Percentiles rank a stretch among this genome's conserved stretches.
Evolutionary conservation across 2,329 filamentous ascomycete species (phyloP).

Genomic region (Nemania serpens): DNA sequence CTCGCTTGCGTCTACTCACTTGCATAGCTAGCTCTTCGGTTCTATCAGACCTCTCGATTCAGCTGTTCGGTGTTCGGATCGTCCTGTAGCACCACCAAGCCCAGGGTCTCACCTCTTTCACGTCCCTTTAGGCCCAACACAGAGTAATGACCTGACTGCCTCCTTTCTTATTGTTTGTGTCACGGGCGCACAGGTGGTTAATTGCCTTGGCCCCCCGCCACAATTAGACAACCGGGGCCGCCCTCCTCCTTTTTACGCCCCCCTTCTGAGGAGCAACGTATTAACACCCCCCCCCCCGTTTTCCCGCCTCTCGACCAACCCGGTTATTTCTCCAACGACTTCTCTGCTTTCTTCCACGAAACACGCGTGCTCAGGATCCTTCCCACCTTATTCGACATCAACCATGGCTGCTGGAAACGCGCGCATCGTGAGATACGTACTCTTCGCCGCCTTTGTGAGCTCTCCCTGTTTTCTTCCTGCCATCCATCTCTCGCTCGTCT

Average conservation of each 20-base stretch:
- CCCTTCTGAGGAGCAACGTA: slow-evolving; percentile 12
- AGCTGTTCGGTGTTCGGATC: not conserved
- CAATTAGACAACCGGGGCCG: slow-evolving; percentile 20
- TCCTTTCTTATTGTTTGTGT: slow-evolving; percentile 32
- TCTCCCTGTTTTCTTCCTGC: slow-evolving; percentile 35
- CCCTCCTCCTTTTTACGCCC: slow-evolving; percentile 15
- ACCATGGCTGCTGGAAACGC: slow-evolving; percentile 70
- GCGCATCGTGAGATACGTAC: slow-evolving; percentile 76
- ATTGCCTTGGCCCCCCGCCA: slow-evolving; percentile 27
- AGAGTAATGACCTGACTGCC: slow-evolving; percentile 34
- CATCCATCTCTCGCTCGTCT: not conserved
- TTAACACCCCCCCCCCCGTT: slow-evolving; percentile 10
- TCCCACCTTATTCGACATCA: slow-evolving; percentile 16
- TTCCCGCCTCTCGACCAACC: not conserved
- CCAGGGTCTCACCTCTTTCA: not conserved
- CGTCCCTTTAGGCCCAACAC: not conserved
- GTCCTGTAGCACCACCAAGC: not conserved
- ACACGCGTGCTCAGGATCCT: too few relatives aligned
- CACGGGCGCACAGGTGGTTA: slow-evolving; percentile 24
- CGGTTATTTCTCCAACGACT: not conserved
- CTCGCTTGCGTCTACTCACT: slow-evolving; percentile 11
- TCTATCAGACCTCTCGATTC: slow-evolving; percentile 3
- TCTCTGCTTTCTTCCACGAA: slow-evolving; percentile 16
- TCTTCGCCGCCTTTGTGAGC: slow-evolving; percentile 84
- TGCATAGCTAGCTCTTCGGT: slow-evolving; percentile 12